Evolutionary conservation across 106 monocot genomes (phyloP).

Genomic region (Acanthochlamys bracteata): DNA sequence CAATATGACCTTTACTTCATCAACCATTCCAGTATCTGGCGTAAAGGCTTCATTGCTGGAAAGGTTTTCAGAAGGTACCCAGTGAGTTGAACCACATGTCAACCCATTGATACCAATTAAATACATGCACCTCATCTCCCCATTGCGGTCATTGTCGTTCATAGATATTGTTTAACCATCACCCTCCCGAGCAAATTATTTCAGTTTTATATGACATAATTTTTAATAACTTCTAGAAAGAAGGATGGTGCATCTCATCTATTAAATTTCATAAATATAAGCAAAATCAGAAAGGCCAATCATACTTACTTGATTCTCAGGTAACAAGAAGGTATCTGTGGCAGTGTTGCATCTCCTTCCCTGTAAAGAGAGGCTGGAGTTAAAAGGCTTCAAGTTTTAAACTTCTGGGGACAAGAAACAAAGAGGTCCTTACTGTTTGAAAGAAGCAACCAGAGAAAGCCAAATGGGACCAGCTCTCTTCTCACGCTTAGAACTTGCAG

Average conservation of each 20-base stretch:
- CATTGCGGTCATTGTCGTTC: too few relatives aligned
- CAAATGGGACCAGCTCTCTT: constrained; percentile 37
- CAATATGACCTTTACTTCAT: too few relatives aligned
- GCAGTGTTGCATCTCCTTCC: constrained; percentile 27
- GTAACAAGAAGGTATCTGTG: constrained; percentile 42
- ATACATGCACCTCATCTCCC: too few relatives aligned
- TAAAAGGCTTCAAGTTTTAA: neutral
- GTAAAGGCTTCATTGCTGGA: too few relatives aligned
- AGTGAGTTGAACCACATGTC: too few relatives aligned
- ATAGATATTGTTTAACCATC: too few relatives aligned
- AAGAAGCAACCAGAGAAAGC: constrained; percentile 47
- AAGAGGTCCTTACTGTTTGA: constrained; percentile 27
- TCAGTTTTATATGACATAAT: too few relatives aligned
- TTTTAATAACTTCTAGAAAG: neutral
- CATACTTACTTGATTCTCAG: constrained; percentile 56
- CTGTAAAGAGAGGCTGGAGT: constrained; percentile 11
- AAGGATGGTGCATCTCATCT: neutral
- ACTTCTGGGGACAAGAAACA: neutral
- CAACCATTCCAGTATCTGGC: too few relatives aligned
- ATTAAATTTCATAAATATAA: neutral
- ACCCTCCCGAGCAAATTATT: too few relatives aligned
- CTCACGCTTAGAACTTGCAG: constrained; percentile 28
- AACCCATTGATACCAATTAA: too few relatives aligned
- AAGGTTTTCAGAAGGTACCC: too few relatives aligned
- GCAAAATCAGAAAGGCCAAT: neutral